A percentile compares a stretch with the other conserved stretches of the same genome.
Evolutionary conservation across 768 basidiomycete species (phyloP).

Genomic region (Scleroderma citrinum): DNA sequence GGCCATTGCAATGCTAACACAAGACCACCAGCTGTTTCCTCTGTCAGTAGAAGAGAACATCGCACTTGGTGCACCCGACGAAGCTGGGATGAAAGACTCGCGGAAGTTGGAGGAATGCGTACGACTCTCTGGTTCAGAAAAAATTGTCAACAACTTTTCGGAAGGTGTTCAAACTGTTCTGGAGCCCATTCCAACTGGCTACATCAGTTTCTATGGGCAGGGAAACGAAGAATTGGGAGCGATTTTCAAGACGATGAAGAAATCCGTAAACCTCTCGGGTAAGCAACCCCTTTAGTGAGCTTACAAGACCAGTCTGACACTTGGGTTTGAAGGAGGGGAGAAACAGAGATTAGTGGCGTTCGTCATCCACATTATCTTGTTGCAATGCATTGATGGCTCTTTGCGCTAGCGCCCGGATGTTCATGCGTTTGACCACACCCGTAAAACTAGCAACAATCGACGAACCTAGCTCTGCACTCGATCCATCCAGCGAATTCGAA

Average conservation of each 20-base stretch:
- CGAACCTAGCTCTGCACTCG: constrained; percentile 35
- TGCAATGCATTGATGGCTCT: neutral
- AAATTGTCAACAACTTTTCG: constrained; percentile 33
- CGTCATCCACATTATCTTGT: neutral
- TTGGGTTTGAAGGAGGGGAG: constrained; percentile 20
- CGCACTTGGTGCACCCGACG: constrained; percentile 24
- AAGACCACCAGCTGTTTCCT: constrained; percentile 34
- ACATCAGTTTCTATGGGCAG: constrained; percentile 21
- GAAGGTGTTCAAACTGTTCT: constrained; percentile 36
- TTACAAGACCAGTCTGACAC: neutral
- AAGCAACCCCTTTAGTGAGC: neutral
- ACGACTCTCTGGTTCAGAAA: constrained; percentile 34
- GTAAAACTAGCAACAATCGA: constrained; percentile 30
- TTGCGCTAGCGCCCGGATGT: constrained; percentile 29
- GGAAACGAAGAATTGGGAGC: constrained; percentile 10
- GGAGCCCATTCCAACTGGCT: constrained; percentile 24
- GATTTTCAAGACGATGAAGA: constrained; percentile 16
- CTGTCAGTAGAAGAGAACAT: constrained; percentile 38
- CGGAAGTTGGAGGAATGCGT: constrained; percentile 16
- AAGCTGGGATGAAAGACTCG: constrained; percentile 9
- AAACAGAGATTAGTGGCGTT: constrained; percentile 8
- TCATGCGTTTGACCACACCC: constrained; percentile 32
- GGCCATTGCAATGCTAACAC: constrained; percentile 37
- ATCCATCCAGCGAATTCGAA: constrained; percentile 30
- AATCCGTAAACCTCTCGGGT: constrained; percentile 21